Evolutionary conservation across 2,329 filamentous ascomycete genomes (phyloP), one percentile per base, ranked within the genome.

Genomic region (Raffaelea ambrosiae): DNA sequence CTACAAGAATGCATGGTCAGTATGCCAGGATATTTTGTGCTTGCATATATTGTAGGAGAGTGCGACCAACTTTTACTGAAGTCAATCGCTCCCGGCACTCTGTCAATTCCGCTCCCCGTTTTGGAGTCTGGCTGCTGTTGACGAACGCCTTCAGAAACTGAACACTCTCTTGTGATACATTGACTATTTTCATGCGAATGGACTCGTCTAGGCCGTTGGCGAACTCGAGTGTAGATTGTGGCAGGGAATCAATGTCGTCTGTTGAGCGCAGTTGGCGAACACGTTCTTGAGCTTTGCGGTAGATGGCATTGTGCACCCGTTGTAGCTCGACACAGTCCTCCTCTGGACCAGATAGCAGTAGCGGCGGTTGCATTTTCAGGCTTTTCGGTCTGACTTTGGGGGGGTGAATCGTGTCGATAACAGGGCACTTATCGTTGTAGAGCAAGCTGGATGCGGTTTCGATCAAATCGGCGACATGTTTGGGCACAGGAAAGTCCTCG

Each of bases 261-360:
- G 13, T n/a, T n/a, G 26, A 29, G 7, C 7, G 26, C 7, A 29
- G 26, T 13, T 13, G 13, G 7, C 26, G 13, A 29, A 7, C 26
- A 29, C 26, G 7, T 29, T 13, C 26, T 29, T 29, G 26, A n/a
- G 7, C 26, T 29, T 29, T 29, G 7, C 26, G 26, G 26, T 7
- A 29, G 13, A 29, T 13, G 26, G 31, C 31, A 9, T 36, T 18
- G 4, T 13, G 9, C 1, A 42, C 36, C 2, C 36, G 33, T 18
- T 18, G 39, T 10, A 51, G 40, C 26, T 51, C 48, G 21, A 35
- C 44, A 19, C 43, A 53, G 44, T 56, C 54, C 5, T 48, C 47
- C 1, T 48, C 38, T 13, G 45, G 46, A 20, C 49, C 31, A 2
- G 47, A 44, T 4, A 9, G 20, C 7, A 53, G 46, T 10, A 53